Base-by-base conservation (phyloP, 2,329 filamentous ascomycete species). In the Cladophialophora psammophila region DNA sequence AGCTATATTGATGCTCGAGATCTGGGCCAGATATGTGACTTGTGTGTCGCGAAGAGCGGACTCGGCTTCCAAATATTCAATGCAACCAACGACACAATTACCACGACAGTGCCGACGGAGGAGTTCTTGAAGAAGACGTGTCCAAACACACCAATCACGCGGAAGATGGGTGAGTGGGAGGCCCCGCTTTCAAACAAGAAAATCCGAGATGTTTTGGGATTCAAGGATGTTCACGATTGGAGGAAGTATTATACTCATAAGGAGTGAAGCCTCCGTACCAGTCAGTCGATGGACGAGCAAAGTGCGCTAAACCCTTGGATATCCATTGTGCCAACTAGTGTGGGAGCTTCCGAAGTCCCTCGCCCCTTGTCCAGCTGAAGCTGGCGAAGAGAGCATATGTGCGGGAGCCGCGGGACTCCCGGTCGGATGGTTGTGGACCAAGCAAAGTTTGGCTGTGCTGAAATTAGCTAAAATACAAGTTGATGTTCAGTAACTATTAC, bases 41-140 rank as follows among this genome's bases (percentile, higher is more conserved):
- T 85, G 8, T 82, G 80, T 18, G 80, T 89, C 4, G 70, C 81
- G 67, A 85, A 83, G 70, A 80, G 82, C 72, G 86, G 85, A 0
- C 72, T 90, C 9, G 87, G 87, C 0, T 90, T 87, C 71, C 86
- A 89, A 73, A 78, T 89, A 0, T 90, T 89, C 76, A 90, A 90
- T 72, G 87, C 86, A 1, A 87, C 86, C 0, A 90, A 90, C 72
- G 83, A 87, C 72, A 85, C 81, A 2, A 88, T 88, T 57, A 89
- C 87, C 0, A 84, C 84, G 3, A 81, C 78, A 8, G 75, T 80
- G 26, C 82, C 84, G 0, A 87, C 86, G 0, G 78, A 77, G 52
- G 80, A 85, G 64, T 86, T 88, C 65, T 72, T 89, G 62, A 78
- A 81, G 72, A 79, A 83, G 72, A 76, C 76, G 9, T 83, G 80